Conservation (phyloP, 2,329 filamentous ascomycete species). For the Penicillium rolfsii region DNA sequence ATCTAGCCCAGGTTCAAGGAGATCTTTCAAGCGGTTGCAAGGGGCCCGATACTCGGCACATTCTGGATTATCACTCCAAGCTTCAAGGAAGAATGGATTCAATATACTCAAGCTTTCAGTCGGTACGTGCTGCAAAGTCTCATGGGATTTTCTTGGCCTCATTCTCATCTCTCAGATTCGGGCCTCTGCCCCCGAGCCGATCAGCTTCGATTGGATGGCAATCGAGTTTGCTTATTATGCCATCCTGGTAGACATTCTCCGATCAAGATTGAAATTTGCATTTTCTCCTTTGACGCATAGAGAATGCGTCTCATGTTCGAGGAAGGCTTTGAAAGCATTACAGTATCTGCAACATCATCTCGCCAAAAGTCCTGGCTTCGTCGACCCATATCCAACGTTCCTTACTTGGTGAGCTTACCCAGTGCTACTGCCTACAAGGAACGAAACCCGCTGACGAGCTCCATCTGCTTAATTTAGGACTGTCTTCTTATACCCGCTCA, state of each 20-base stretch:
- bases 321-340: conserved; percentile 21
- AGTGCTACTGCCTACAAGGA: no score
- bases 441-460: background rate
- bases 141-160: background rate
- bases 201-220: conserved; percentile 27
- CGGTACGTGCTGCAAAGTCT: conserved; percentile 15
- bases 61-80: conserved; percentile 19
- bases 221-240: conserved; percentile 32
- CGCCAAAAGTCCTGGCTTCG: conserved; percentile 16
- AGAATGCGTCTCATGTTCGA: conserved; percentile 29
- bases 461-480: conserved; percentile 10
- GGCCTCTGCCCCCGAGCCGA: conserved; percentile 9
- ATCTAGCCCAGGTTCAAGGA: conserved; percentile 23
- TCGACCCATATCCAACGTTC: conserved; percentile 24
- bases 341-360: conserved; percentile 19
- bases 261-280: conserved; percentile 26
- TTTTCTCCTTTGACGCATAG: conserved; percentile 27
- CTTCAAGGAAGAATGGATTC: conserved; percentile 24
- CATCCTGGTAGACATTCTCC: conserved; percentile 32
- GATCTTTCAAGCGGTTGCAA: conserved; percentile 17
- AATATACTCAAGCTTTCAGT: conserved; percentile 24
- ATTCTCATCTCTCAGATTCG: conserved; percentile 13
- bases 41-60: conserved; percentile 14
- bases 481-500: conserved; percentile 27
- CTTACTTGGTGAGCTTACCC: conserved; percentile 20